These are phyloP conservation scores for Fusarium metavorans DNA, from an alignment of 2,329 filamentous ascomycete species.

Conservation along the genomic window DNA sequence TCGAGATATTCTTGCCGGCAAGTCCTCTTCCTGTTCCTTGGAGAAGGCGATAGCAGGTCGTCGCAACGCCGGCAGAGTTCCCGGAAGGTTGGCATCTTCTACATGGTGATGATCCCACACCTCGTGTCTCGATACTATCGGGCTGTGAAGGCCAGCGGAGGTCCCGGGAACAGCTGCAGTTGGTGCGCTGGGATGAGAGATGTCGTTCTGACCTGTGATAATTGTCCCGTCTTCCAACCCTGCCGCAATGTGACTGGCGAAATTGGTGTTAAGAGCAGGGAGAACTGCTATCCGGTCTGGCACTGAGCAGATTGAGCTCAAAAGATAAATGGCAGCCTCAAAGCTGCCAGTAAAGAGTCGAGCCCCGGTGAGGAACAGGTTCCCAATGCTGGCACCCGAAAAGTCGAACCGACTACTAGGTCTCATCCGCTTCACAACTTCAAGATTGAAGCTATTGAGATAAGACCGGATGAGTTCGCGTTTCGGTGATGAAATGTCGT, in stretches of 20 bases:
- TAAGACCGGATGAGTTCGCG: slow-evolving; percentile 82
- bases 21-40: slow-evolving; percentile 80
- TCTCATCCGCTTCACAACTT: slow-evolving; percentile 81
- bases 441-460: slow-evolving; percentile 80
- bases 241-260: slow-evolving; percentile 93
- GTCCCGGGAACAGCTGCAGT: slow-evolving; percentile 57
- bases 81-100: slow-evolving; percentile 85
- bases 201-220: slow-evolving; percentile 93
- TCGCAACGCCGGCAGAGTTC: slow-evolving; percentile 82
- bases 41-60: slow-evolving; percentile 85
- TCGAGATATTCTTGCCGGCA: slow-evolving; percentile 81
- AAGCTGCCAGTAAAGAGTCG: slow-evolving; percentile 93
- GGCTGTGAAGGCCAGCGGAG: slow-evolving; percentile 46
- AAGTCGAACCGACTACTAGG: slow-evolving; percentile 83
- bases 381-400: slow-evolving; percentile 80
- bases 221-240: slow-evolving; percentile 79
- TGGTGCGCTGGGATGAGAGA: slow-evolving; percentile 82
- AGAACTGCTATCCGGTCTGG: slow-evolving; percentile 82
- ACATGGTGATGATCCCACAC: slow-evolving; percentile 71
- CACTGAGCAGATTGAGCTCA: slow-evolving; percentile 88
- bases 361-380: slow-evolving; percentile 85
- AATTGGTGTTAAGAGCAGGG: slow-evolving; percentile 93
- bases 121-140: slow-evolving; percentile 56
- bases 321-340: slow-evolving; percentile 90
- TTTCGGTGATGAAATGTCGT: slow-evolving; percentile 75